Base-by-base conservation (phyloP, 2,329 filamentous ascomycete genomes). In the Talaromyces pinophilus region DNA sequence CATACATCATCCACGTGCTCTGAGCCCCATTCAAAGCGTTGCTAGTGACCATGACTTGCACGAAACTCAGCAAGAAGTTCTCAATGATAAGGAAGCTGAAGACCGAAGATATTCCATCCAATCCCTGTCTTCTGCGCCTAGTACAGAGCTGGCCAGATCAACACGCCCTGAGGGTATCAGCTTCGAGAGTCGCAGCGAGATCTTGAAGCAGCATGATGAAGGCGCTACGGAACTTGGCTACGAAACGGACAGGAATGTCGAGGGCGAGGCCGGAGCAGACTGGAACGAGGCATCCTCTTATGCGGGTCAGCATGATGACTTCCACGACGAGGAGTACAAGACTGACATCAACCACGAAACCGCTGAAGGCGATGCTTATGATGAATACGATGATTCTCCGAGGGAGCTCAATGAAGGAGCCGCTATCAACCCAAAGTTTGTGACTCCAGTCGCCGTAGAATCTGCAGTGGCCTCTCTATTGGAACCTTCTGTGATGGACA, bases 21-120 rank as follows among this genome's bases (percentile, higher is more conserved):
- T 96, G 59, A 97, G 93, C 74, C 94, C 94, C 0, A 93, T 96
- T 67, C 93, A 95, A 71, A 97, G 93, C 72, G 92, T 97, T 17
- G 94, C 92, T 11, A 95, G 93, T 69, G 94, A 93, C 72, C 90
- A 87, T 3, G 88, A 93, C 72, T 87, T 88, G 57, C 87, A 87
- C 72, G 85, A 88, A 68, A 83, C 84, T 40, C 86, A 85, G 71
- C 86, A 86, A 59, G 84, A 87, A 1, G 79, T 83, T 13, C 70
- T 71, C 66, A 81, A 88, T 33, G 88, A 89, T 1, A 90, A 90
- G 0, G 82, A 86, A 1, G 86, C 84, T 35, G 69, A 76, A 64
- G 75, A 79, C 57, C 75, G 75, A 44, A 72, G 74, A 33, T 73
- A 81, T 52, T 92, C 90, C 0, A 83, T 90, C 52, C 82, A 83